Base-by-base conservation (phyloP, 345 rosid species). In the Eucalyptus erythrocorys region DNA sequence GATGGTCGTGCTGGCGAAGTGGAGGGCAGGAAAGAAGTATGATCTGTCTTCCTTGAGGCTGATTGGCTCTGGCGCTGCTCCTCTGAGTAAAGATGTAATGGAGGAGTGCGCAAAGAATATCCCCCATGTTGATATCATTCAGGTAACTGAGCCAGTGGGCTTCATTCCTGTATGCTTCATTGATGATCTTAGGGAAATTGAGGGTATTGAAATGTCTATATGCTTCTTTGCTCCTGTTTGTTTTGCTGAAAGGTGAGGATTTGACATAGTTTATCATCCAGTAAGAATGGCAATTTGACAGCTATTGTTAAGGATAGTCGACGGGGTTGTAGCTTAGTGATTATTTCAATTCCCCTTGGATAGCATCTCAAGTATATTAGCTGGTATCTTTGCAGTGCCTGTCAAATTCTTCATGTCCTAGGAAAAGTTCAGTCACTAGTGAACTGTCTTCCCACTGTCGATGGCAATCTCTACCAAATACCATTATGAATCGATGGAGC, bases 41-140 rank as follows among this genome's bases (percentile, higher is more conserved):
- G 95, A 93, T 86, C 84, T 92, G 37, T 91, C 93, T 22, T 91
- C 93, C 5, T 87, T 94, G 91, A 86, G 87, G 92, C 68, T 85
- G 21, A 86, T 93, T 40, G 89, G 90, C 10, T 94, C 92, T 7
- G 93, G 94, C 66, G 95, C 93, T 2, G 95, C 95, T 47, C 94
- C 95, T 30, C 47, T 94, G 87, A 89, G 93, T 53, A 91, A 92
- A 34, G 94, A 94, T 42, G 64, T 92, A 13, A 92, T 94, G 90
- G 88, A 87, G 37, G 93, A 91, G 47, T 89, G 92, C 47, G 42
- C 90, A 5, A 85, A 82, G 86, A 88, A 51, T 27, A 48, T 94
- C 37, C 92, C 95, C 57, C 81, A 90, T 57, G 92, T 87, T 79
- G 49, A 68, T 6, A 85, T 93, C 86, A 10, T 68, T 47, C 94